phyloP scores from a whole-genome alignment of 1,139 yeast species.

The Geotrichum bryndzae region DNA sequence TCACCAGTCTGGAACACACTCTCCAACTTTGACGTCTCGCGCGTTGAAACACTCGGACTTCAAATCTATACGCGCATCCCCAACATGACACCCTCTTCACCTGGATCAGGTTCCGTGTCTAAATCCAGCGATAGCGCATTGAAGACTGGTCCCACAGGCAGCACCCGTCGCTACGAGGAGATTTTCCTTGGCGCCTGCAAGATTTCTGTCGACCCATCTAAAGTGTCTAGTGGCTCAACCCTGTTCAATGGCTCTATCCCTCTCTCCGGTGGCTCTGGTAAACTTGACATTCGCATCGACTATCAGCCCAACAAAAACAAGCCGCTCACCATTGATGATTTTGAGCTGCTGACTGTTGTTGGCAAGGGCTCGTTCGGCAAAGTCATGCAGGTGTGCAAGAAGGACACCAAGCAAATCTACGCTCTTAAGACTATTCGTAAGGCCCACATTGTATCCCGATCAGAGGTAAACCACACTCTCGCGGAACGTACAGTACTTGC shows the following conservation, averaged over 20 bases:
- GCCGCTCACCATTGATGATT: conserved; percentile 80
- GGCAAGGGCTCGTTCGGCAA: conserved; percentile 98
- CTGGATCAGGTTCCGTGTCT: conserved; percentile 8
- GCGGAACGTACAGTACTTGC: conserved; percentile 96
- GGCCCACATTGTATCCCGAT: conserved; percentile 85
- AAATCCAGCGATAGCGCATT: conserved; percentile 5
- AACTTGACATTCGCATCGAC: conserved; percentile 59
- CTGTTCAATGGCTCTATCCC: conserved; percentile 30
- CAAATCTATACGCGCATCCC: conserved; percentile 78
- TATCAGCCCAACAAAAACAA: conserved; percentile 68
- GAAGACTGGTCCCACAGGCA: not conserved
- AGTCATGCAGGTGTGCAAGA: conserved; percentile 95
- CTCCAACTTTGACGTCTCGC: conserved; percentile 84
- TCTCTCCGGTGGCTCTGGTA: conserved; percentile 37
- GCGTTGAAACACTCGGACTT: conserved; percentile 51
- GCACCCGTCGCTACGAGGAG: conserved; percentile 32
- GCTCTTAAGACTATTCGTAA: conserved; percentile 91
- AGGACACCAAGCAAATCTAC: conserved; percentile 88
- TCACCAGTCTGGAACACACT: conserved; percentile 77
- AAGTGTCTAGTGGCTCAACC: conserved; percentile 19
- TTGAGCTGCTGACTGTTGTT: conserved; percentile 85
- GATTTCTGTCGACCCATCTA: conserved; percentile 23
- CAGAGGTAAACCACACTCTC: conserved; percentile 91
- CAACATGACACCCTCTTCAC: conserved; percentile 11
- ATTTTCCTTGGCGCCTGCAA: conserved; percentile 37